These are phyloP conservation scores for Sicyos edulis DNA, from an alignment of 306 rosid genomes.

Conservation along the genomic window DNA sequence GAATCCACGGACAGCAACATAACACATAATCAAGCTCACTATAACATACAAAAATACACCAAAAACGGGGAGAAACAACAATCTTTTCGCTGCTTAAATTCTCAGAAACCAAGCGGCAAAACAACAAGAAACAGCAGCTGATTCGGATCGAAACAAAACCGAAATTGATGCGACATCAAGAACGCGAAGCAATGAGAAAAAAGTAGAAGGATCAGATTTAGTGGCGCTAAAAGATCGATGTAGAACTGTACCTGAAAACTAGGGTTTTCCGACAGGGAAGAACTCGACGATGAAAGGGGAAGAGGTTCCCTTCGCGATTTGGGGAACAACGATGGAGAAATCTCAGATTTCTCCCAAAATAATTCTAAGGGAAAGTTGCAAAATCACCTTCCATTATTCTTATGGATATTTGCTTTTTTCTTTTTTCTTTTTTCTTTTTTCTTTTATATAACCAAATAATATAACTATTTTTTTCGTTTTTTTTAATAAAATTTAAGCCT, in stretches of 20 bases:
- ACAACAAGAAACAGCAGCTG: not conserved
- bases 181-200: not conserved
- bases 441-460: no score
- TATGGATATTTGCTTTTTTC: no score
- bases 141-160: not conserved
- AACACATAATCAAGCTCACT: not conserved
- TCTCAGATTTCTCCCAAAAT: not conserved
- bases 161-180: not conserved
- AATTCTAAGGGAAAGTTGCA: no score
- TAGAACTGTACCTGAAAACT: not conserved
- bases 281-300: not conserved
- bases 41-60: not conserved
- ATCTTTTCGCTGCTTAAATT: not conserved
- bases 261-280: not conserved
- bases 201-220: not conserved
- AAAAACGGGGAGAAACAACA: not conserved
- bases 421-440: no score
- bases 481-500: no score
- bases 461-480: no score
- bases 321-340: conserved; percentile 1
- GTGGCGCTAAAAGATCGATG: not conserved
- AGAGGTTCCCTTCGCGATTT: not conserved
- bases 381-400: no score
- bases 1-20: not conserved
- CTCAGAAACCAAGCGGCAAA: not conserved